phyloP scores from a whole-genome alignment of 768 basidiomycete species.

The Holtermanniella nyarrowii region DNA sequence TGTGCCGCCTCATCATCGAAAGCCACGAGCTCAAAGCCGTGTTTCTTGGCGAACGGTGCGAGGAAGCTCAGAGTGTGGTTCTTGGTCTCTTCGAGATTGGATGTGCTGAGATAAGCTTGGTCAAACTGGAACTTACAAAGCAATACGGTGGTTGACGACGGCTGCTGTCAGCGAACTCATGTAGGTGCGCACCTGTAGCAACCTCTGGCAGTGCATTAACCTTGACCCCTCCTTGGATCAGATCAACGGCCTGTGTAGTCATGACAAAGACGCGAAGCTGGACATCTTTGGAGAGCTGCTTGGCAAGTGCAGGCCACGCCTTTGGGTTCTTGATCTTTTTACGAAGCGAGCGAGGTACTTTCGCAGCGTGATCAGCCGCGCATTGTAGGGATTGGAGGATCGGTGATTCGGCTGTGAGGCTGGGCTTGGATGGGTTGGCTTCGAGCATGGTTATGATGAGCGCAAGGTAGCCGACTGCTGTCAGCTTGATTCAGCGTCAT shows the following conservation, averaged over 20 bases:
- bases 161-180: slow-evolving; percentile 13
- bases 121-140: slow-evolving; percentile 27
- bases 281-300: slow-evolving; percentile 40
- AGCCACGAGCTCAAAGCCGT: slow-evolving; percentile 31
- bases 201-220: slow-evolving; percentile 68
- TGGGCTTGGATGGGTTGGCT: slow-evolving; percentile 47
- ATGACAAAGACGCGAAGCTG: slow-evolving; percentile 27
- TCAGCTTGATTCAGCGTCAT: slow-evolving; percentile 11
- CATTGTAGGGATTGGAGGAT: slow-evolving; percentile 51
- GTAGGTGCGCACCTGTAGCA: slow-evolving; percentile 15
- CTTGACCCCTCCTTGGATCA: slow-evolving; percentile 49
- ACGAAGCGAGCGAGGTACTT: slow-evolving; percentile 50
- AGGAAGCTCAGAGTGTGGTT: slow-evolving; percentile 25
- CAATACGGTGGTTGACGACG: slow-evolving; percentile 39
- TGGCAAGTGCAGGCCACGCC: slow-evolving; percentile 45
- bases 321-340: slow-evolving; percentile 29
- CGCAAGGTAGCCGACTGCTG: slow-evolving; percentile 65
- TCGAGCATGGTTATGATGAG: slow-evolving; percentile 61
- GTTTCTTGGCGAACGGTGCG: slow-evolving; percentile 21
- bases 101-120: slow-evolving; percentile 20
- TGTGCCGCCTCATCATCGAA: slow-evolving; percentile 9
- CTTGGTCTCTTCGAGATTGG: slow-evolving; percentile 34
- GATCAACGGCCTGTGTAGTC: slow-evolving; percentile 63
- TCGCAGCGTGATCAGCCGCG: slow-evolving; percentile 53
- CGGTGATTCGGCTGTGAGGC: slow-evolving; percentile 33